Evolutionary conservation across 2,329 filamentous ascomycete genomes (phyloP).

Genomic region (Trichoderma citrinoviride): DNA sequence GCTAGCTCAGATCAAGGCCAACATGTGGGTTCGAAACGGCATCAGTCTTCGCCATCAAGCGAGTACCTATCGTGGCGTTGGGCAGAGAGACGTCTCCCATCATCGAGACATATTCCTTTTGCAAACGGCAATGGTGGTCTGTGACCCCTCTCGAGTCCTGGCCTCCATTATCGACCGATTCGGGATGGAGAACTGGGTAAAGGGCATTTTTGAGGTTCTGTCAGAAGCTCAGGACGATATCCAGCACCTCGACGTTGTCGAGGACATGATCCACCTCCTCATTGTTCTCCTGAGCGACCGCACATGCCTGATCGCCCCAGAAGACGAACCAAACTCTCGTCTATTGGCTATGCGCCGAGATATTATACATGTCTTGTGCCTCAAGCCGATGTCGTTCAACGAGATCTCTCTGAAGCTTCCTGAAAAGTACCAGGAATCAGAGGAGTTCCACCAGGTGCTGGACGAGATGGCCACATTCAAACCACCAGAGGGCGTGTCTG

Average conservation of each 20-base stretch:
- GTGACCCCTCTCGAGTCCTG: conserved; percentile 77
- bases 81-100: conserved; percentile 86
- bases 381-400: conserved; percentile 92
- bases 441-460: conserved; percentile 81
- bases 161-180: conserved; percentile 91
- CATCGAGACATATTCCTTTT: conserved; percentile 93
- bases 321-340: conserved; percentile 64
- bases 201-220: conserved; percentile 72
- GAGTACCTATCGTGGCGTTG: conserved; percentile 85
- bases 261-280: conserved; percentile 92
- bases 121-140: conserved; percentile 85
- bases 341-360: conserved; percentile 77
- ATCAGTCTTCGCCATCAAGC: conserved; percentile 95
- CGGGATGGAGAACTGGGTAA: conserved; percentile 83
- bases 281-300: conserved; percentile 90
- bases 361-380: conserved; percentile 90
- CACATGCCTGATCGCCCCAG: conserved; percentile 68
- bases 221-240: conserved; percentile 75
- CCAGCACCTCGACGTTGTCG: conserved; percentile 88
- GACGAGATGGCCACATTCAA: conserved; percentile 88
- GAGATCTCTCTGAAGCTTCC: conserved; percentile 83
- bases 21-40: conserved; percentile 98
- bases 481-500: conserved; percentile 83
- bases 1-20: conserved; percentile 96
- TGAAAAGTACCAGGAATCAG: conserved; percentile 84